Evolutionary conservation across 2,329 filamentous ascomycete genomes (phyloP).

Genomic region (Pestalotiopsis sp.): DNA sequence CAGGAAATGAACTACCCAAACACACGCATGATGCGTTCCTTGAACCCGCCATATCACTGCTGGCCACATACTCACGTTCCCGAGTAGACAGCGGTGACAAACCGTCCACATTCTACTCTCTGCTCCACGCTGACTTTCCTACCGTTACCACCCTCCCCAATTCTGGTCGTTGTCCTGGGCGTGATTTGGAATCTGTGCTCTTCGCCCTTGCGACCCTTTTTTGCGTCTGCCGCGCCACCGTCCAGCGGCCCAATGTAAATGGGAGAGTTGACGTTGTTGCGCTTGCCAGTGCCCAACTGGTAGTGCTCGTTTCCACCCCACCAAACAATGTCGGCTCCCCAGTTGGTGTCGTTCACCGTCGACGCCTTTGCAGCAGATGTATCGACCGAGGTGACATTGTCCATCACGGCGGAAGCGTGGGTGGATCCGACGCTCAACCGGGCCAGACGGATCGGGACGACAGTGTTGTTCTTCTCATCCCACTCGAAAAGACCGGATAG

Average conservation of each 20-base stretch:
- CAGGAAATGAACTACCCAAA: neutral
- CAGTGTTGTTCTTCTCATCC: conserved; percentile 69
- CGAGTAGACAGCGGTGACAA: conserved; percentile 83
- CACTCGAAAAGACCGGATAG: conserved; percentile 87
- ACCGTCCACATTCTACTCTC: conserved; percentile 82
- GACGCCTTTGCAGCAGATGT: conserved; percentile 43
- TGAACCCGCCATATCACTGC: neutral
- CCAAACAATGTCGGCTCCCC: conserved; percentile 85
- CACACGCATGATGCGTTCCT: neutral
- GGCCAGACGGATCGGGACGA: conserved; percentile 78
- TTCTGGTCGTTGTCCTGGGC: conserved; percentile 69
- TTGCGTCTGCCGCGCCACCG: conserved; percentile 55
- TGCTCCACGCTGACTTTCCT: conserved; percentile 80
- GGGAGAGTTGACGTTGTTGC: conserved; percentile 77
- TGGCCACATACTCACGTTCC: conserved; percentile 25
- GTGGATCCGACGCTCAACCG: conserved; percentile 75
- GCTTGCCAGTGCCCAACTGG: conserved; percentile 88
- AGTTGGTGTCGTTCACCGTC: conserved; percentile 75
- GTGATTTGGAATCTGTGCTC: conserved; percentile 80
- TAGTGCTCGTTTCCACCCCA: conserved; percentile 96
- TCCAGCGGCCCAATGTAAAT: conserved; percentile 80
- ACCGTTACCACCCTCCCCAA: conserved; percentile 62
- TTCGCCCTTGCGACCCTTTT: conserved; percentile 62
- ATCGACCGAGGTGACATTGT: conserved; percentile 73
- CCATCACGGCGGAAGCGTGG: conserved; percentile 81